phyloP scores from a whole-genome alignment of 1,284 basidiomycete genomes.

The Exsudoporus floridanus region DNA sequence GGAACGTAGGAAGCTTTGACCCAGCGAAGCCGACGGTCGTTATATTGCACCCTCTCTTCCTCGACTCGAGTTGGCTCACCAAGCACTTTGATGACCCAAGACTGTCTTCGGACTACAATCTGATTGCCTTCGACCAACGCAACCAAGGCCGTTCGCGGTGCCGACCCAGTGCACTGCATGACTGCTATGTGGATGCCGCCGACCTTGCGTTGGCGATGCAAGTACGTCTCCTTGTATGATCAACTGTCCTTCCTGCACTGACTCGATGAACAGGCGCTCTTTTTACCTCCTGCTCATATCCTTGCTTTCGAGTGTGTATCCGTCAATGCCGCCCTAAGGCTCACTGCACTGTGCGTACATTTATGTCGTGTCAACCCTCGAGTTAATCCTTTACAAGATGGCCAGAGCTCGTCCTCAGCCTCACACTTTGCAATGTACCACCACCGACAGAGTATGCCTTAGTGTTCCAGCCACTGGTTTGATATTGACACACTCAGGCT shows the following conservation, averaged over 20 bases:
- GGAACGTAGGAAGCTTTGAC: constrained; percentile 65
- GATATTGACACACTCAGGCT: constrained; percentile 40
- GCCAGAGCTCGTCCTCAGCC: constrained; percentile 66
- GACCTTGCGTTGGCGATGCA: constrained; percentile 66
- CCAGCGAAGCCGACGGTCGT: constrained; percentile 62
- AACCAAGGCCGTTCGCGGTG: constrained; percentile 60
- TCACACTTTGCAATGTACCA: constrained; percentile 68
- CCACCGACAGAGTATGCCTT: constrained; percentile 61
- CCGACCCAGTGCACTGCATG: constrained; percentile 55
- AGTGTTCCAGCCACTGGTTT: not conserved
- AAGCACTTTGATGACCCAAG: constrained; percentile 67
- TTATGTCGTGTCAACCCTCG: not conserved
- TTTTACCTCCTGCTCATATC: constrained; percentile 65
- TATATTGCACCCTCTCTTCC: constrained; percentile 63
- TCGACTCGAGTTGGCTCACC: constrained; percentile 68
- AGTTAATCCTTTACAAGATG: constrained; percentile 47
- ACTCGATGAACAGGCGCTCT: constrained; percentile 46
- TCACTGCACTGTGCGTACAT: constrained; percentile 56
- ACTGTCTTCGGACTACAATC: constrained; percentile 55
- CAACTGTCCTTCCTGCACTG: not conserved
- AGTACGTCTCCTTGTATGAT: constrained; percentile 39
- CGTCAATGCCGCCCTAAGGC: constrained; percentile 54
- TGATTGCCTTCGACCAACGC: constrained; percentile 72
- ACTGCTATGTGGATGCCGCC: constrained; percentile 73
- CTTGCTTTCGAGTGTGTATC: constrained; percentile 61